A percentile compares a stretch with the other conserved stretches of the same genome.
phyloP scores from a whole-genome alignment of 805 yeast species.

The Metschnikowia baotianmanensis region DNA sequence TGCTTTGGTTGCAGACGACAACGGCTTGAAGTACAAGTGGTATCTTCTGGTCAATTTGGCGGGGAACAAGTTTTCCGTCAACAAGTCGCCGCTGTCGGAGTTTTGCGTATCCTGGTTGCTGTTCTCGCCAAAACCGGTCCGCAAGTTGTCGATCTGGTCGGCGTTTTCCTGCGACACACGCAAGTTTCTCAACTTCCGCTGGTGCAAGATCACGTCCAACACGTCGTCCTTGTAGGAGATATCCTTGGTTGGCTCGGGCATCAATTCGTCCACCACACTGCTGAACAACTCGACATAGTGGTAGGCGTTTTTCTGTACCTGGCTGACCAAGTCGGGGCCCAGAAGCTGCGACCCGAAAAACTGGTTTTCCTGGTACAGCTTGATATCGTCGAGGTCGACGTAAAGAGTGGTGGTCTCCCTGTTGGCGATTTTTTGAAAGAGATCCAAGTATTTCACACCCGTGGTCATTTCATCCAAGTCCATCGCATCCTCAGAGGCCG shows the following conservation, averaged over 20 bases:
- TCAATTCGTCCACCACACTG: conserved; percentile 67
- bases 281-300: conserved; percentile 79
- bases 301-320: conserved; percentile 69
- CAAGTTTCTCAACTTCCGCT: conserved; percentile 79
- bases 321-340: conserved; percentile 45
- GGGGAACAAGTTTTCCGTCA: conserved; percentile 64
- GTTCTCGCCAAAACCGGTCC: conserved; percentile 31
- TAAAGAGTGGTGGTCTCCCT: conserved; percentile 67
- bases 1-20: conserved; percentile 52
- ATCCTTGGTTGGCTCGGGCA: conserved; percentile 86
- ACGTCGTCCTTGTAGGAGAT: conserved; percentile 84
- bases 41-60: conserved; percentile 84
- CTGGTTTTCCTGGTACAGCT: conserved; percentile 57
- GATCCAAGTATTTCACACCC: conserved; percentile 60
- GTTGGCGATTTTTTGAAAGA: conserved; percentile 80
- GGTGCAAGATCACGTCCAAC: conserved; percentile 87
- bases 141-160: conserved; percentile 52
- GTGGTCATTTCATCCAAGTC: conserved; percentile 11
- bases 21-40: conserved; percentile 81
- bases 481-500: conserved; percentile 15
- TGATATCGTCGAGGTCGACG: conserved; percentile 83
- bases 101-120: conserved; percentile 21
- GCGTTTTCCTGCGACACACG: conserved; percentile 65
- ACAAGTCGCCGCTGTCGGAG: conserved; percentile 11
- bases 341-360: conserved; percentile 19